Percentiles rank a stretch among this genome's conserved stretches.
Evolutionary conservation across 805 yeast species (phyloP).

Genomic region (Lipomyces sp.): DNA sequence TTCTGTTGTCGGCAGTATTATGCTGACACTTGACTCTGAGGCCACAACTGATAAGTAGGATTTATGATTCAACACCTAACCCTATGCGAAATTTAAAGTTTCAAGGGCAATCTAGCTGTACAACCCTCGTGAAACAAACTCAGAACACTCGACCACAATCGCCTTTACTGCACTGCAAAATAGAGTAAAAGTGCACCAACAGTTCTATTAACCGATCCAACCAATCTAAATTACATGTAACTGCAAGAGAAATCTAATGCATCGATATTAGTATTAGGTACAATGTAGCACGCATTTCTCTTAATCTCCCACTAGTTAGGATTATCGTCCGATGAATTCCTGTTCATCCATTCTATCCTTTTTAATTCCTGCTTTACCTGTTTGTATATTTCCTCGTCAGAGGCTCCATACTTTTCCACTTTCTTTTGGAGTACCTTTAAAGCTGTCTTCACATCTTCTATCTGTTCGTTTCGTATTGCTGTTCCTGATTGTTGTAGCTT

Average conservation of each 20-base stretch:
- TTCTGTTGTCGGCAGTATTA: neutral
- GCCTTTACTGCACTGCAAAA: too few relatives aligned
- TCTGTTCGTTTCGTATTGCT: constrained; percentile 9
- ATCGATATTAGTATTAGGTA: neutral
- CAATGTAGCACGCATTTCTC: neutral
- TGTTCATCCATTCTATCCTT: constrained; percentile 23
- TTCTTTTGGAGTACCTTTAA: constrained; percentile 15
- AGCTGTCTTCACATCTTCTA: constrained; percentile 6
- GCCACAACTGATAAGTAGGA: neutral
- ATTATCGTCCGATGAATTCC: constrained; percentile 14
- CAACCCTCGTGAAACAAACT: too few relatives aligned
- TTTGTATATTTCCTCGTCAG: constrained; percentile 18
- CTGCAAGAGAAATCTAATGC: neutral
- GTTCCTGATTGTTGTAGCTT: constrained; percentile 13
- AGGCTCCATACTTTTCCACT: constrained; percentile 7
- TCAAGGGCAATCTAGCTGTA: too few relatives aligned
- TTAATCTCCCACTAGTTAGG: neutral
- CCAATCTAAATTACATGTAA: neutral
- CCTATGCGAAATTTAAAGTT: neutral
- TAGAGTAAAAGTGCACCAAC: neutral
- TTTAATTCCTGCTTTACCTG: constrained; percentile 19
- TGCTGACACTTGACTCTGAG: neutral
- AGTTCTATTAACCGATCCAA: neutral
- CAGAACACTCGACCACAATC: too few relatives aligned
- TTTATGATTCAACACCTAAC: constrained; percentile 1